Evolutionary conservation across 225 moss, liverwort and hornwort genomes (phyloP).

Genomic region (Rhytidiadelphus loreus): DNA sequence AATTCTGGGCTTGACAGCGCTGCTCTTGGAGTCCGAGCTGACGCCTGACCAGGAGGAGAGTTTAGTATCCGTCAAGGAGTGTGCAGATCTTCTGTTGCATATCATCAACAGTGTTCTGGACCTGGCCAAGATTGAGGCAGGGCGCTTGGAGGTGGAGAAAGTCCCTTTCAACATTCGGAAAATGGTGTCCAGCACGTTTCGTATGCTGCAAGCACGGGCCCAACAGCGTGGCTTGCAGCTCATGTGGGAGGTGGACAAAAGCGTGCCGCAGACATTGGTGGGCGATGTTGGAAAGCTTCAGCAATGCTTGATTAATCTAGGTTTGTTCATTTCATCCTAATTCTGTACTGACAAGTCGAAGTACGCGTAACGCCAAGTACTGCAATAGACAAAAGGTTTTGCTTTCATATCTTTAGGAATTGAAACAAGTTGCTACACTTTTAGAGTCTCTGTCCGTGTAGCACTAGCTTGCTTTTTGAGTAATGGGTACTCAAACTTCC

Average conservation of each 20-base stretch:
- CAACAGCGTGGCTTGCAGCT: slow-evolving; percentile 57
- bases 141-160: slow-evolving; percentile 74
- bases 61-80: slow-evolving; percentile 69
- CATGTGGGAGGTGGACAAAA: slow-evolving; percentile 58
- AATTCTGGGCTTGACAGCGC: slow-evolving; percentile 76
- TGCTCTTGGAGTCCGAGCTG: slow-evolving; percentile 70
- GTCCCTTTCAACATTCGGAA: slow-evolving; percentile 71
- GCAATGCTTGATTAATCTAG: slow-evolving; percentile 78
- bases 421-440: not conserved
- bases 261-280: slow-evolving; percentile 50
- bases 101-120: slow-evolving; percentile 92
- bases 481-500: not conserved
- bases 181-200: slow-evolving; percentile 68
- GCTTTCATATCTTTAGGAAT: not conserved
- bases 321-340: slow-evolving; percentile 4
- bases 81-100: slow-evolving; percentile 82
- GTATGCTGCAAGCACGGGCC: slow-evolving; percentile 80
- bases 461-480: not conserved
- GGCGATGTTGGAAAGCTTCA: slow-evolving; percentile 88
- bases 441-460: not conserved
- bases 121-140: slow-evolving; percentile 89
- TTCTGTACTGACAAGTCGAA: not conserved
- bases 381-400: not conserved
- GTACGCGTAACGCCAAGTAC: not conserved
- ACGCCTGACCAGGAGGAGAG: slow-evolving; percentile 73